Conservation (phyloP, 306 rosid genomes). For the Acacia melanoxylon region DNA sequence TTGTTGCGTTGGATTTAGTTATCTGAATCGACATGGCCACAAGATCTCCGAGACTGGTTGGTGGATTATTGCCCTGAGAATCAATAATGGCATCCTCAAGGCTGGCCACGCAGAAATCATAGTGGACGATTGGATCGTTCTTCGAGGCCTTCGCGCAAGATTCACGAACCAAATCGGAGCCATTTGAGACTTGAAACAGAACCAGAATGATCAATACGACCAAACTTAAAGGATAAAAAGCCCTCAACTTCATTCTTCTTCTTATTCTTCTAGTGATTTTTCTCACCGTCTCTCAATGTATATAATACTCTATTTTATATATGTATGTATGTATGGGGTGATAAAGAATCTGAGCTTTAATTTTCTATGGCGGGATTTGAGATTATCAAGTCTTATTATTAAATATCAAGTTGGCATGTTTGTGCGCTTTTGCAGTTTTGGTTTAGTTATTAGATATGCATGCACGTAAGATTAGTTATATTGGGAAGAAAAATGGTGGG, state of each 20-base stretch:
- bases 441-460: background rate
- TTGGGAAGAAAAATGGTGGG: no score
- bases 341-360: background rate
- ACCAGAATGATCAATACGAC: background rate
- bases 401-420: background rate
- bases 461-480: background rate
- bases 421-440: background rate
- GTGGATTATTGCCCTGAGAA: slow-evolving; percentile 23
- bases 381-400: background rate
- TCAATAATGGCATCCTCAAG: slow-evolving; percentile 33
- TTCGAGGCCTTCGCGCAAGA: slow-evolving; percentile 59
- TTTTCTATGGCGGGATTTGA: background rate
- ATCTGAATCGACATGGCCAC: slow-evolving; percentile 36
- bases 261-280: background rate
- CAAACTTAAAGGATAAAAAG: background rate
- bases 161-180: slow-evolving; percentile 32
- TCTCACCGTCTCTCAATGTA: no score
- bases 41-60: slow-evolving; percentile 39
- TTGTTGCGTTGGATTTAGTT: slow-evolving; percentile 53
- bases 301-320: no score
- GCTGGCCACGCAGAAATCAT: slow-evolving; percentile 50
- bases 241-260: slow-evolving; percentile 27
- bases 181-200: slow-evolving; percentile 27
- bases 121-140: slow-evolving; percentile 50
- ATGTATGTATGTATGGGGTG: background rate